These are phyloP conservation scores for Phytopythium sindhum DNA, from an alignment of 352 stramenopile species.

Conservation along the genomic window DNA sequence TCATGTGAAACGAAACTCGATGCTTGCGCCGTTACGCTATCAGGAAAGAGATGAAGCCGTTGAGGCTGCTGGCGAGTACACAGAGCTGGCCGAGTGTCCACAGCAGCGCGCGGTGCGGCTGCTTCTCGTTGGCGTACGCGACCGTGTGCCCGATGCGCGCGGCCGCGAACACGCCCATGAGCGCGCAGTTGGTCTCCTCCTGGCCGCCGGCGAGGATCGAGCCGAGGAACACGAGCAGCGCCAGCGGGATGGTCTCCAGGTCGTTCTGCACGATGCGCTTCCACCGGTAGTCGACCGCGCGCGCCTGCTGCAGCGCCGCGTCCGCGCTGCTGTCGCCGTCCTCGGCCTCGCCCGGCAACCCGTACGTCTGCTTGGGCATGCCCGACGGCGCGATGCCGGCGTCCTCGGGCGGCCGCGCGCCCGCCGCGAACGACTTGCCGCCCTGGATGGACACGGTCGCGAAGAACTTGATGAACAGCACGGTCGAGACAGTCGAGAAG, in stretches of 20 bases:
- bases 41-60: slow-evolving; percentile 35
- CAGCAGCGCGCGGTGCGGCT: slow-evolving; percentile 30
- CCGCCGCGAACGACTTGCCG: slow-evolving; percentile 33
- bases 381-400: slow-evolving; percentile 24
- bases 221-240: slow-evolving; percentile 35
- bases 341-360: slow-evolving; percentile 14
- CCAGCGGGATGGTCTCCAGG: slow-evolving; percentile 32
- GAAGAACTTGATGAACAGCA: slow-evolving; percentile 35
- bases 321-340: slow-evolving; percentile 13
- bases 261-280: slow-evolving; percentile 45
- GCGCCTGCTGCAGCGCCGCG: slow-evolving; percentile 10
- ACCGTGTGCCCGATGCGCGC: slow-evolving; percentile 30
- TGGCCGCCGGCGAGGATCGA: slow-evolving; percentile 35
- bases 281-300: slow-evolving; percentile 38
- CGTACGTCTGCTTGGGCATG: slow-evolving; percentile 29
- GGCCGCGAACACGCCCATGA: slow-evolving; percentile 31
- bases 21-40: slow-evolving; percentile 3
- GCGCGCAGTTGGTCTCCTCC: slow-evolving; percentile 35
- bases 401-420: slow-evolving; percentile 30
- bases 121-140: slow-evolving; percentile 29
- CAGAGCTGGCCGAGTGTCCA: slow-evolving; percentile 33
- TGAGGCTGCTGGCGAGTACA: slow-evolving; percentile 30
- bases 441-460: slow-evolving; percentile 29
- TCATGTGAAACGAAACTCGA: neutral
- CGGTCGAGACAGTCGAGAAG: slow-evolving; percentile 25